Conservation (phyloP, 805 yeast genomes). For the Nakazawaea populi region DNA sequence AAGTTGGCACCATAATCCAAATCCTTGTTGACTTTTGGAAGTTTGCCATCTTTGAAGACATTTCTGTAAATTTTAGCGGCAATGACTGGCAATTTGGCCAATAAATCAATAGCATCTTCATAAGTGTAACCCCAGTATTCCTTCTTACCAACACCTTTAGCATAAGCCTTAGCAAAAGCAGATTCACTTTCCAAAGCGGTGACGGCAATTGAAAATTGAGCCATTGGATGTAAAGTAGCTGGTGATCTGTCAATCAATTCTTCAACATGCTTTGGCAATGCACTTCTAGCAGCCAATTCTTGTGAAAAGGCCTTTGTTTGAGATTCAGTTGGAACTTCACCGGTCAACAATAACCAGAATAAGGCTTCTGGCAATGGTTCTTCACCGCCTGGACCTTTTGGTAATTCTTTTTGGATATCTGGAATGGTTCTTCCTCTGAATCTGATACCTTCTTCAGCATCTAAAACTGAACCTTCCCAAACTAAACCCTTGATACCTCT, state of each 20-base stretch:
- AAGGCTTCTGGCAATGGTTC: slow-evolving; percentile 73
- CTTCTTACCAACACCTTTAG: slow-evolving; percentile 74
- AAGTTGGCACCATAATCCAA: slow-evolving; percentile 65
- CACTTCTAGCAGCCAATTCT: slow-evolving; percentile 74
- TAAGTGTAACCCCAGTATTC: slow-evolving; percentile 81
- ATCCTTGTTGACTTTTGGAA: slow-evolving; percentile 40
- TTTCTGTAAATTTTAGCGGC: slow-evolving; percentile 83
- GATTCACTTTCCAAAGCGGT: slow-evolving; percentile 80
- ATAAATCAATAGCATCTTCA: slow-evolving; percentile 73
- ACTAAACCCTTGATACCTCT: slow-evolving; percentile 81
- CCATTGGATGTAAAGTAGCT: slow-evolving; percentile 79
- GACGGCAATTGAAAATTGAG: slow-evolving; percentile 80
- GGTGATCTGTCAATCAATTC: slow-evolving; percentile 72
- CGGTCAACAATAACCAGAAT: slow-evolving; percentile 79
- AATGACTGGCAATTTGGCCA: slow-evolving; percentile 77
- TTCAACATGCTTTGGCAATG: slow-evolving; percentile 72
- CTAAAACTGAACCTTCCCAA: slow-evolving; percentile 86
- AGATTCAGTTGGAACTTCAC: slow-evolving; percentile 70
- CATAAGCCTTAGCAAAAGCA: slow-evolving; percentile 79
- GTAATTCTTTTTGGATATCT: slow-evolving; percentile 66
- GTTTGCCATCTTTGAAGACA: slow-evolving; percentile 76
- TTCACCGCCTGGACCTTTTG: slow-evolving; percentile 64
- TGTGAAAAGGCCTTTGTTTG: slow-evolving; percentile 68
- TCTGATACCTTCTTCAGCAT: slow-evolving; percentile 80
- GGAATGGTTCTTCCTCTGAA: slow-evolving; percentile 84